These are phyloP conservation scores for Hypoxylon sp. DNA, from an alignment of 2,329 filamentous ascomycete species.

Conservation along the genomic window DNA sequence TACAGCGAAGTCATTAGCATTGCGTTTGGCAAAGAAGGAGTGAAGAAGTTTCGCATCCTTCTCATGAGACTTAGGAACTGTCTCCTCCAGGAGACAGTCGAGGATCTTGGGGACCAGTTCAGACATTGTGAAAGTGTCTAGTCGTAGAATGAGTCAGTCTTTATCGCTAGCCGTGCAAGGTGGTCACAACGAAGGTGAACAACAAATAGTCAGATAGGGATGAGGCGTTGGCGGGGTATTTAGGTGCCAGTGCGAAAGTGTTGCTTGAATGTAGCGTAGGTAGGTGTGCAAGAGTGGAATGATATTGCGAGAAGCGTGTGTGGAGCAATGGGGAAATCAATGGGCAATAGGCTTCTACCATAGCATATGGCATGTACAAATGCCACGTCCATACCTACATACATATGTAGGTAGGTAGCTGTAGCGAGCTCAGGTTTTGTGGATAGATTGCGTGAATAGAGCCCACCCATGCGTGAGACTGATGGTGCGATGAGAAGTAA, in stretches of 20 bases:
- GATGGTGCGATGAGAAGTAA: too few relatives aligned
- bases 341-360: neutral
- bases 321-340: neutral
- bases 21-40: neutral
- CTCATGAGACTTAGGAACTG: neutral
- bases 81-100: neutral
- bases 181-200: neutral
- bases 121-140: neutral
- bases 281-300: neutral
- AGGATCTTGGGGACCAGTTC: neutral
- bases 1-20: neutral
- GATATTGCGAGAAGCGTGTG: neutral
- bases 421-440: too few relatives aligned
- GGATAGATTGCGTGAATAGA: too few relatives aligned
- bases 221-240: too few relatives aligned
- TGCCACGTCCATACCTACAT: too few relatives aligned
- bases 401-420: too few relatives aligned
- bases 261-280: neutral
- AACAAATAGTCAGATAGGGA: too few relatives aligned
- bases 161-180: neutral
- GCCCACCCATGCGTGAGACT: too few relatives aligned
- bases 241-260: neutral
- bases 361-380: neutral
- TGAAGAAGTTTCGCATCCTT: neutral
- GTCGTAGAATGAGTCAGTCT: neutral